Base-by-base conservation (phyloP, 106 monocot species). In the Dioscorea dumetorum region DNA sequence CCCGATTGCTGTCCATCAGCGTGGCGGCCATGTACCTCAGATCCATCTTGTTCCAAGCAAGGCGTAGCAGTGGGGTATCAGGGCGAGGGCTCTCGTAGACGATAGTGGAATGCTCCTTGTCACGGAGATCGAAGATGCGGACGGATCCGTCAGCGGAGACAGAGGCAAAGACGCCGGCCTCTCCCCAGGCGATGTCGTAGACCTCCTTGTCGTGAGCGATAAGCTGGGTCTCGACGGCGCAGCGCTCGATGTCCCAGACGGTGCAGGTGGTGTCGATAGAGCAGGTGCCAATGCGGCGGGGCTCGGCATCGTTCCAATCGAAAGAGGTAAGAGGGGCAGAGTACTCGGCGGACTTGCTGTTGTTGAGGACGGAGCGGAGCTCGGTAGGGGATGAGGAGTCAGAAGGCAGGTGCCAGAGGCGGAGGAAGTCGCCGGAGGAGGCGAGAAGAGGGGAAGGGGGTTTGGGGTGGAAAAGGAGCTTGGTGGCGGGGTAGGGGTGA, bases 121-220 rank as follows among this genome's bases (percentile, higher is more conserved):
- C 92, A 11, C 97, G 68, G 18, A 97, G 77, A 53, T 97, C 92
- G 58, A 97, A 90, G 23, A 97, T 70, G 50, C 97, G 63, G 21
- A 97, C 92, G 18, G 97, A 97, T 8, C 84, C 92, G 41, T 97
- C 97, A 12, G 97, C 97, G 8, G 91, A 97, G 34, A 92, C 91
- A 13, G 91, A 89, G 50, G 92, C 97, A 70, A 97, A 97, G 48
- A 87, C 79, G 8, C 82, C 76, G 10, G 86, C 80, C 33, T 89
- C 87, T 6, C 97, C 89, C 97, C 92, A 97, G 24, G 92, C 92
- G 23, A 92, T 90, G 74, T 92, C 97, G 62, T 92, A 92, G 12
- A 97, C 97, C 77, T 92, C 97, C 81, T 97, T 97, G 54, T 92
- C 97, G 62, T 97, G 97, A 9, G 92, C 97, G 67, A 97, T 97